These are phyloP conservation scores for Balamuthia mandrillaris DNA, from an alignment of 208 protist genomes.

Conservation along the genomic window DNA sequence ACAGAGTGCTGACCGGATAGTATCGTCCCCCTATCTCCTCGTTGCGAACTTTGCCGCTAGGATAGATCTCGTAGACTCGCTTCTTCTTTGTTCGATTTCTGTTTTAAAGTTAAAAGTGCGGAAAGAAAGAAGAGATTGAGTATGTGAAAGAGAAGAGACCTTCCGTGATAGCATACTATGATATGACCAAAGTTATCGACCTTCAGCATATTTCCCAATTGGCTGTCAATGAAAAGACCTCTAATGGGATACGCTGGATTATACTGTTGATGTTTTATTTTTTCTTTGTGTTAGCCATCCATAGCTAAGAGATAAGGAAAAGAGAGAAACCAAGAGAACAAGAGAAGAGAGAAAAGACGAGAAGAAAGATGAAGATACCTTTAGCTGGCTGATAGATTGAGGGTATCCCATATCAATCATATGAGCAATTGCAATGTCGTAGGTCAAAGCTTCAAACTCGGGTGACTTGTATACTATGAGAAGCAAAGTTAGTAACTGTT, in stretches of 20 bases:
- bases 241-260: constrained; percentile 54
- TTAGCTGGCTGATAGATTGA: constrained; percentile 31
- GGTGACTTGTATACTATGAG: constrained; percentile 46
- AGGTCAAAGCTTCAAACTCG: constrained; percentile 54
- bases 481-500: background rate
- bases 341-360: background rate
- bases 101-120: background rate
- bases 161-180: constrained; percentile 50
- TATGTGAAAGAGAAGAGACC: background rate
- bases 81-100: background rate
- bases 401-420: constrained; percentile 56
- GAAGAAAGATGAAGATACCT: background rate
- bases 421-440: constrained; percentile 47
- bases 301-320: background rate
- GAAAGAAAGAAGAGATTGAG: background rate
- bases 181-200: constrained; percentile 59
- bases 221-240: constrained; percentile 58
- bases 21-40: constrained; percentile 51
- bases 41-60: constrained; percentile 40
- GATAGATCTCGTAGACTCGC: constrained; percentile 33
- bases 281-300: background rate
- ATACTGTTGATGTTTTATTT: background rate
- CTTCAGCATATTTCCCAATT: constrained; percentile 55
- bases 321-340: no score
- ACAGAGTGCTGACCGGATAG: constrained; percentile 56